Evolutionary conservation across 2,329 filamentous ascomycete species (phyloP).

Genomic region (Penicillium sp.): DNA sequence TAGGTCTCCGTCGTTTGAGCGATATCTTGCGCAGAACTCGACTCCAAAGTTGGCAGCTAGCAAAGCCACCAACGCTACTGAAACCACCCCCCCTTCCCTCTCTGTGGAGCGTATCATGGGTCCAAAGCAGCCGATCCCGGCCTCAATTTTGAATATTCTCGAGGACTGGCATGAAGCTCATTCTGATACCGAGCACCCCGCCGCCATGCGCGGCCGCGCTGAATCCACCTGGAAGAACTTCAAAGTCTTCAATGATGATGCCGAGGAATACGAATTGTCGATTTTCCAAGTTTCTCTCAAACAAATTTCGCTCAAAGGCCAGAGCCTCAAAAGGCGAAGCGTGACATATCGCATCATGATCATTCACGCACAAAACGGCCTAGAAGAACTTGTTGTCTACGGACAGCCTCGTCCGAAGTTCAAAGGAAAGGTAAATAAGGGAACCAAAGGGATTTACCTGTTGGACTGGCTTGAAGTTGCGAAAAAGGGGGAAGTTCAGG

Average conservation of each 20-base stretch:
- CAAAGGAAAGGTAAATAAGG: background rate
- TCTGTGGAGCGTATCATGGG: background rate
- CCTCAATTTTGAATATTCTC: background rate
- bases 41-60: background rate
- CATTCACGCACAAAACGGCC: background rate
- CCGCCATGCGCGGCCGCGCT: background rate
- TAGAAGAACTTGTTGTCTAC: background rate
- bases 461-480: background rate
- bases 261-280: background rate
- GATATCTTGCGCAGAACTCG: background rate
- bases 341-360: background rate
- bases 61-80: background rate
- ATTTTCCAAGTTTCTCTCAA: background rate
- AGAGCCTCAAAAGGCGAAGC: background rate
- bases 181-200: background rate
- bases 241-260: background rate
- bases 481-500: background rate
- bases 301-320: background rate
- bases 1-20: background rate
- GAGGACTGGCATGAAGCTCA: background rate
- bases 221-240: background rate
- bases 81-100: background rate
- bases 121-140: background rate
- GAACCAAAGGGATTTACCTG: background rate
- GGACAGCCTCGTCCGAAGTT: background rate